Evolutionary conservation across 225 moss, liverwort and hornwort genomes (phyloP), one percentile per base, ranked within the genome.

Genomic region (Asterella californica): DNA sequence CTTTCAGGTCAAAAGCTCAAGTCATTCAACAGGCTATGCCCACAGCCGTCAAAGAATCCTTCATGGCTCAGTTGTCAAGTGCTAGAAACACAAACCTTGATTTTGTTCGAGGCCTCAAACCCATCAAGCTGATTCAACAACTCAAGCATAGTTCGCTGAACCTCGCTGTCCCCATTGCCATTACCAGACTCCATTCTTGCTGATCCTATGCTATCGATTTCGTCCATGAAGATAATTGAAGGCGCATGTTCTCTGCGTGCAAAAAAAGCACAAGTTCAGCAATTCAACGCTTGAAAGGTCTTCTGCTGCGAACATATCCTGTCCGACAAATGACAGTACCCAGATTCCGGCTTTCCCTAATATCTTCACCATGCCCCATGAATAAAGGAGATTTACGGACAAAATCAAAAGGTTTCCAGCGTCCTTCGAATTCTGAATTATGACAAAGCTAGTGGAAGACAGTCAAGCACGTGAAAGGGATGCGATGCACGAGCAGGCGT

Each of bases 111-210:
- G 9, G 99, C 99, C 84, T 99, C 99, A 82, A 99, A 99, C 24
- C 95, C 95, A 90, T 99, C 99, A 80, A 99, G 88, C 82, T 99
- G 99, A 83, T 99, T 99, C 65, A 99, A 82, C 76, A 99, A 83
- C 90, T 99, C 99, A 72, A 99, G 82, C 95, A 99, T 99, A 61
- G 99, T 99, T 38, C 99, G 89, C 77, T 99, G 99, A 59, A 99
- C 99, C 82, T 99, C 99, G 82, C 99, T 99, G 79, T 99, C 99
- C 78, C 99, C 94, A 86, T 99, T 99, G 45, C 99, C 95, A 83
- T 95, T 99, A 55, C 99, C 99, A 87, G 99, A 99, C 80, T 99
- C 99, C 90, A 99, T 91, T 68, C 99, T 90, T 72, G 99, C 99
- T 79, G 95, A 99, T 33, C 99, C 99, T 74, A 99, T 99, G 84